A percentile compares a stretch with the other conserved stretches of the same genome.
phyloP scores from a whole-genome alignment of 2,329 filamentous ascomycete genomes.

The Phialophora verrucosa region DNA sequence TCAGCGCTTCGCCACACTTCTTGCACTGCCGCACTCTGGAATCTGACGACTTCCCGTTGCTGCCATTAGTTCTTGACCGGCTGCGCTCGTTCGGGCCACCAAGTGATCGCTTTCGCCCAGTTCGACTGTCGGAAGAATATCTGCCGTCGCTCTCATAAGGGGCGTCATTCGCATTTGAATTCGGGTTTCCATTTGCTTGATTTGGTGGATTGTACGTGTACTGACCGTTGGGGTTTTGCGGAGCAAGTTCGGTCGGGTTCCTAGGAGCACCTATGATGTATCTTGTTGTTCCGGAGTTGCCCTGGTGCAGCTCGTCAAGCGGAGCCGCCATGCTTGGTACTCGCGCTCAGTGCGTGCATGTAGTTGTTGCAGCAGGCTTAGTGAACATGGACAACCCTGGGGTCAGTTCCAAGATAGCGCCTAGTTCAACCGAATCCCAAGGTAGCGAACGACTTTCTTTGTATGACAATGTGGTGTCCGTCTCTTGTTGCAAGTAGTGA shows the following conservation, averaged over 20 bases:
- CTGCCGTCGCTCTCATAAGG: conserved; percentile 37
- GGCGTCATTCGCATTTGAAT: conserved; percentile 31
- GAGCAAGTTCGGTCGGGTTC: conserved; percentile 23
- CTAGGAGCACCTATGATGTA: conserved; percentile 35
- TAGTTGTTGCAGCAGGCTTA: conserved; percentile 16
- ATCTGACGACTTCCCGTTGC: conserved; percentile 39
- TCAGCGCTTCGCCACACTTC: conserved; percentile 86
- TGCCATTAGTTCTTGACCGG: conserved; percentile 44
- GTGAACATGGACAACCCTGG: conserved; percentile 26
- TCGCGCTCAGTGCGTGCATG: conserved; percentile 23
- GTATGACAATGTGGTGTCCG: conserved; percentile 10
- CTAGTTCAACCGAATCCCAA: conserved; percentile 14
- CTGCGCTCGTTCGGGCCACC: conserved; percentile 41
- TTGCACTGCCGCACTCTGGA: conserved; percentile 66
- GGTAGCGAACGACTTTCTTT: conserved; percentile 11
- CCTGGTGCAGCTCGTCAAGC: conserved; percentile 32
- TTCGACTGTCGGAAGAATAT: conserved; percentile 38
- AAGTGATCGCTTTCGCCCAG: conserved; percentile 39
- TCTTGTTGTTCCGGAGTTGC: conserved; percentile 32
- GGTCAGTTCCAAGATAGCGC: conserved; percentile 7
- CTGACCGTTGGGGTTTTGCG: conserved; percentile 31
- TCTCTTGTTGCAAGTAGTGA: conserved; percentile 17
- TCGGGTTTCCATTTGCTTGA: conserved; percentile 31
- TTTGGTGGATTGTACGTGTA: conserved; percentile 22
- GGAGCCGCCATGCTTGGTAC: conserved; percentile 30